Conservation (phyloP, 2,329 filamentous ascomycete species). For the Claviceps arundinis region DNA sequence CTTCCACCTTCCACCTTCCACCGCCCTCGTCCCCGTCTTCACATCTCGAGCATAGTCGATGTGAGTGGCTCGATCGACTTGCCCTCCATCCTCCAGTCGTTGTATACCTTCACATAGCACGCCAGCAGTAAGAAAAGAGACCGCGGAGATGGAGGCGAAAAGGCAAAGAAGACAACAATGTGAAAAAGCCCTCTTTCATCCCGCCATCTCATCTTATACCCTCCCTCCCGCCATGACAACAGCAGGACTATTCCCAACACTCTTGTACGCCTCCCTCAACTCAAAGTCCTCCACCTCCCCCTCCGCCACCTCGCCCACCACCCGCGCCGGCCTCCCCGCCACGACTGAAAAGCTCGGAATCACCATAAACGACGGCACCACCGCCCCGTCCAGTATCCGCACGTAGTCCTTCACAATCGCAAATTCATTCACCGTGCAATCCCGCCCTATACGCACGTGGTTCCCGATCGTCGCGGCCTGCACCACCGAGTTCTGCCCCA, state of each 20-base stretch:
- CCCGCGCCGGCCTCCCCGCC: slow-evolving; percentile 65
- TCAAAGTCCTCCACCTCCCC: slow-evolving; percentile 53
- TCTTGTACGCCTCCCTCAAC: slow-evolving; percentile 50
- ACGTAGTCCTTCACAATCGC: slow-evolving; percentile 91
- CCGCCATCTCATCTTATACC: no score
- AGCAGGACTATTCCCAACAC: slow-evolving; percentile 42
- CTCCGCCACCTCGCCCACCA: slow-evolving; percentile 70
- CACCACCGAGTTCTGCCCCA: slow-evolving; percentile 62
- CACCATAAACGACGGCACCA: slow-evolving; percentile 79
- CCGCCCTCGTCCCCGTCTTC: neutral
- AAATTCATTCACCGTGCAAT: slow-evolving; percentile 70
- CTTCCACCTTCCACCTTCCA: neutral
- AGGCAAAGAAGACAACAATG: neutral
- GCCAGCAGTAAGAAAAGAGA: neutral
- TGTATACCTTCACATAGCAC: neutral
- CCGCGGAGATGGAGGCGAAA: neutral
- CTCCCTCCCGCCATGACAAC: slow-evolving; percentile 6
- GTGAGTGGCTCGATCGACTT: neutral
- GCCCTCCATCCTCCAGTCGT: neutral
- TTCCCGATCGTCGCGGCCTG: slow-evolving; percentile 73
- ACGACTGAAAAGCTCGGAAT: slow-evolving; percentile 87
- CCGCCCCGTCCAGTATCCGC: slow-evolving; percentile 68
- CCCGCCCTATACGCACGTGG: slow-evolving; percentile 73
- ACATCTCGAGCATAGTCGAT: neutral
- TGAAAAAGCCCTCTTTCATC: no score